phyloP scores from a whole-genome alignment of 1,284 basidiomycete genomes.

The Cystobasidium sp. region DNA sequence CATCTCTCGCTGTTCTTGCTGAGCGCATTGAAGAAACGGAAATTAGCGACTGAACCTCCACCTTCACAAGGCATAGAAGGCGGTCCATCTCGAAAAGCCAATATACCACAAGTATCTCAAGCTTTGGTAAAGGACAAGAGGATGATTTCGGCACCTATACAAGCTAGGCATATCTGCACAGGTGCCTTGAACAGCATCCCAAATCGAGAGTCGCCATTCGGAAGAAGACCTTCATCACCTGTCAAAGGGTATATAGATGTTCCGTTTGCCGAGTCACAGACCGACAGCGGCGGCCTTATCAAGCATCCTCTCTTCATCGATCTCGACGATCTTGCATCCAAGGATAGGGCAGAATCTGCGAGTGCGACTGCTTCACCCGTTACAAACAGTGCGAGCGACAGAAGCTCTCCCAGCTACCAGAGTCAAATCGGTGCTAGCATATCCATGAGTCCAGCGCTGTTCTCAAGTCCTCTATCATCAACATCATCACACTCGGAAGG shows the following conservation, averaged over 20 bases:
- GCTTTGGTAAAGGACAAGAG: neutral
- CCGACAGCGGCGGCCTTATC: neutral
- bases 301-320: neutral
- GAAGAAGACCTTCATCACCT: conserved; percentile 34
- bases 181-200: conserved; percentile 3
- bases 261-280: neutral
- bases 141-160: conserved; percentile 10
- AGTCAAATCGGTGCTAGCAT: conserved; percentile 1
- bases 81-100: neutral
- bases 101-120: neutral
- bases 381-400: neutral
- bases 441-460: conserved; percentile 9
- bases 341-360: neutral
- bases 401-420: conserved; percentile 8
- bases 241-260: conserved; percentile 33
- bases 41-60: neutral
- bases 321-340: neutral
- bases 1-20: neutral
- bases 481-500: conserved; percentile 24
- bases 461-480: conserved; percentile 9
- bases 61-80: neutral
- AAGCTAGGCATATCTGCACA: conserved; percentile 20
- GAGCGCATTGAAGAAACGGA: conserved; percentile 26
- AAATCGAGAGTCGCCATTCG: conserved; percentile 31
- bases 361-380: neutral